These are phyloP conservation scores for Penicillium psychrosexuale DNA, from an alignment of 2,329 filamentous ascomycete species.

Conservation along the genomic window DNA sequence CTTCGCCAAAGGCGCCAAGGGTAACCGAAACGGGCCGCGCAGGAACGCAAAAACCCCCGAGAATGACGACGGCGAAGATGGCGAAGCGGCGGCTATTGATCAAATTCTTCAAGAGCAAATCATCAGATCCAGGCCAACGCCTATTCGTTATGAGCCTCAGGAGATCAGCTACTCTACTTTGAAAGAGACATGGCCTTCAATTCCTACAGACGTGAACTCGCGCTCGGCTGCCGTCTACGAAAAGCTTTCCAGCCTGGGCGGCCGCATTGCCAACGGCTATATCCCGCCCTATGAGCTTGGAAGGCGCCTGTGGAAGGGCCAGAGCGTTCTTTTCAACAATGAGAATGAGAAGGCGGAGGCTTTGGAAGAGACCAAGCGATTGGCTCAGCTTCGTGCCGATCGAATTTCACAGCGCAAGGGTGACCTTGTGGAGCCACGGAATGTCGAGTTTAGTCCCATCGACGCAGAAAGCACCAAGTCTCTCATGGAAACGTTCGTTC, in stretches of 20 bases:
- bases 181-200: slow-evolving; percentile 40
- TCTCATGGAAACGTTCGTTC: slow-evolving; percentile 33
- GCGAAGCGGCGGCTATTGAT: slow-evolving; percentile 27
- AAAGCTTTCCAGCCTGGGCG: slow-evolving; percentile 36
- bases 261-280: slow-evolving; percentile 35
- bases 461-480: slow-evolving; percentile 25
- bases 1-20: slow-evolving; percentile 13
- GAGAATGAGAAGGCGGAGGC: slow-evolving; percentile 39
- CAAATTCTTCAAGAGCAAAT: slow-evolving; percentile 30
- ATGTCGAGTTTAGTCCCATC: slow-evolving; percentile 28
- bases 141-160: slow-evolving; percentile 37
- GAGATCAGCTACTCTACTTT: slow-evolving; percentile 32
- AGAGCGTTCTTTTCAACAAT: slow-evolving; percentile 38
- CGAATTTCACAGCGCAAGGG: slow-evolving; percentile 37
- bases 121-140: slow-evolving; percentile 29
- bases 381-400: slow-evolving; percentile 35
- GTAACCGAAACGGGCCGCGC: slow-evolving; percentile 9
- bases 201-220: slow-evolving; percentile 32
- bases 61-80: slow-evolving; percentile 24
- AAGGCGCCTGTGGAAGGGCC: slow-evolving; percentile 35
- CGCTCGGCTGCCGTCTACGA: slow-evolving; percentile 32
- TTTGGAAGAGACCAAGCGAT: slow-evolving; percentile 33
- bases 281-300: slow-evolving; percentile 38
- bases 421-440: slow-evolving; percentile 35
- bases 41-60: slow-evolving; percentile 16